Base-by-base conservation (phyloP, 306 rosid species). In the Pyrus betulifolia region DNA sequence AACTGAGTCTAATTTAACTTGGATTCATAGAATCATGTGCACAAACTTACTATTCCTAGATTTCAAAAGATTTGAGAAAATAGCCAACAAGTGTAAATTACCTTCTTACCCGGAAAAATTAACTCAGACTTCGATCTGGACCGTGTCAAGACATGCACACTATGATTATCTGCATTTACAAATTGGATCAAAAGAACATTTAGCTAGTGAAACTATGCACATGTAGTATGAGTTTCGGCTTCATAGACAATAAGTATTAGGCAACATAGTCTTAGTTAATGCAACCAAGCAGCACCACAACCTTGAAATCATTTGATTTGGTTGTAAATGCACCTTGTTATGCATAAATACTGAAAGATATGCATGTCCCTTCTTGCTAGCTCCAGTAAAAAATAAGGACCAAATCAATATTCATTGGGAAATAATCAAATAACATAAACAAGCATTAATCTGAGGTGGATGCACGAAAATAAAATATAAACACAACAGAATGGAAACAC, bases 91-190 rank as follows among this genome's bases (percentile, higher is more conserved):
- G 61, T 71, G 84, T 71, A 67, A 61, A 87, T 92, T 94, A 96
- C 98, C 99, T 91, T 95, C 99, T 96, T 96, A 96, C 99, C 99
- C 63, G 99, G 97, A 86, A 96, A 95, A 83, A 92, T 88, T 83
- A 62, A 78, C 89, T 92, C 88, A 35, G 98, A 98, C 75, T 91
- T 92, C 5, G 99, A 89, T 84, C 82, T 91, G 68, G 97, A 96
- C 75, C 99, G 87, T 55, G 98, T 96, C 90, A 96, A 80, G 85
- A 92, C 93, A 76, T 69, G 93, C 84, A 96, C 79, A 23, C 66
- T 69, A 58, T 91, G 99, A 22, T 88, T 91, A 76, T 92, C 99
- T 96, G 95, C 86, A 87, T 63, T 63, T 72, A 62, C 55, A 61
- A 13, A 71, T 30, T 27, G 52, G 46, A 70, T 8, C 6, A 33